Evolutionary conservation across 768 basidiomycete species (phyloP).

Genomic region (Collybia sp.): DNA sequence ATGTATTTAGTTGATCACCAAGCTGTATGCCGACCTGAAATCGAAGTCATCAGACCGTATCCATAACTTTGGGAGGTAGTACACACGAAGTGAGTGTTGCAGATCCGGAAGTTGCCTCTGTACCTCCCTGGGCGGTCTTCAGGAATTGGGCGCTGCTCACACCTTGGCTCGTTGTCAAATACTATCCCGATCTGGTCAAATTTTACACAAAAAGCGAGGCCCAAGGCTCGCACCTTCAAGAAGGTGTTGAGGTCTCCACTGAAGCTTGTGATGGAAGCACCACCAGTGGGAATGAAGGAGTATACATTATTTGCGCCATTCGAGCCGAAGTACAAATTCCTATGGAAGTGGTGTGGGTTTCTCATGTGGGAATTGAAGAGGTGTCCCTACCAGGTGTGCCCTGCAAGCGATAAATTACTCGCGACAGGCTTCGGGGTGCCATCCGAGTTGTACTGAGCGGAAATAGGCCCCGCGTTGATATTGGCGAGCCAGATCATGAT

Average conservation of each 20-base stretch:
- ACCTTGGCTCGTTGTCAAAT: slow-evolving; percentile 41
- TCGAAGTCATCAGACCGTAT: slow-evolving; percentile 1
- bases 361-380: not conserved
- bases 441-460: slow-evolving; percentile 35
- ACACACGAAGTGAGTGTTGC: slow-evolving; percentile 52
- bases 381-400: slow-evolving; percentile 39
- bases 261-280: slow-evolving; percentile 39
- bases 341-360: slow-evolving; percentile 12
- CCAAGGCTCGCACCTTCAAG: slow-evolving; percentile 34
- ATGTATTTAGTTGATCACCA: slow-evolving; percentile 35
- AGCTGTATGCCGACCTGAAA: slow-evolving; percentile 37
- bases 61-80: not conserved
- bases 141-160: slow-evolving; percentile 52
- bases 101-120: slow-evolving; percentile 56
- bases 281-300: slow-evolving; percentile 38
- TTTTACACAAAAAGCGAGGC: not conserved
- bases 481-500: slow-evolving; percentile 69
- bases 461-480: slow-evolving; percentile 55
- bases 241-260: slow-evolving; percentile 50
- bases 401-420: slow-evolving; percentile 40
- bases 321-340: slow-evolving; percentile 50
- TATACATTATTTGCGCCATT: slow-evolving; percentile 52
- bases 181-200: slow-evolving; percentile 24
- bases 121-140: slow-evolving; percentile 55
- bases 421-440: slow-evolving; percentile 45